These are phyloP conservation scores for Cucurbitaria berberidis DNA, from an alignment of 2,329 filamentous ascomycete genomes.

Conservation along the genomic window DNA sequence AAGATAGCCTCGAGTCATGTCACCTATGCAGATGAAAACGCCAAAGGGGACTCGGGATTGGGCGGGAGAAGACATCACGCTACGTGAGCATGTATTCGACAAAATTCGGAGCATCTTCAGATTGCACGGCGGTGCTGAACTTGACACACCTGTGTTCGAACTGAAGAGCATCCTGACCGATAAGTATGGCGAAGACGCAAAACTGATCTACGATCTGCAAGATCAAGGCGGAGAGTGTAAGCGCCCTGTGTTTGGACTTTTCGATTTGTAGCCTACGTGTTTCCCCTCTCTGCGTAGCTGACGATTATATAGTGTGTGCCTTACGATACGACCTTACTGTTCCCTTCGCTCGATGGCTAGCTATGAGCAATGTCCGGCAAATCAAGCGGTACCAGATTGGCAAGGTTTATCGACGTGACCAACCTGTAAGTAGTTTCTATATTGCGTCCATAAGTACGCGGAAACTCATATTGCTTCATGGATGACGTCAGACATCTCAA, in stretches of 20 bases:
- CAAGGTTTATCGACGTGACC: conserved; percentile 83
- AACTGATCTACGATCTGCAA: conserved; percentile 85
- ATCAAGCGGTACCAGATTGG: conserved; percentile 95
- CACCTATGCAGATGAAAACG: conserved; percentile 68
- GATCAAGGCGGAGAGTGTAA: conserved; percentile 78
- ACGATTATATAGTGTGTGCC: conserved; percentile 61
- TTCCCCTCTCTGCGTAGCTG: background rate
- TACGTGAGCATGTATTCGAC: conserved; percentile 24
- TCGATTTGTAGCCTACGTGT: too few relatives aligned
- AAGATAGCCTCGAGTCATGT: too few relatives aligned
- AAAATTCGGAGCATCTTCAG: conserved; percentile 22
- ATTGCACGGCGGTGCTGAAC: conserved; percentile 22
- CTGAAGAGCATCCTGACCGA: conserved; percentile 81
- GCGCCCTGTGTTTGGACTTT: background rate
- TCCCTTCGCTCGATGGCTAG: conserved; percentile 86
- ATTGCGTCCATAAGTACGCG: background rate
- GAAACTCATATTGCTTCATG: background rate
- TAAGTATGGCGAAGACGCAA: conserved; percentile 89
- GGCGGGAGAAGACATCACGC: conserved; percentile 8
- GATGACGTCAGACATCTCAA: background rate
- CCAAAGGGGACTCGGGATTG: conserved; percentile 87
- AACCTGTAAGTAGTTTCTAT: conserved; percentile 54
- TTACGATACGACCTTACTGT: conserved; percentile 86
- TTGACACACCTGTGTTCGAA: conserved; percentile 71
- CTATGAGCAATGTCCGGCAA: conserved; percentile 81